Evolutionary conservation across 805 yeast genomes (phyloP).

Genomic region (Cephaloascus fragrans): DNA sequence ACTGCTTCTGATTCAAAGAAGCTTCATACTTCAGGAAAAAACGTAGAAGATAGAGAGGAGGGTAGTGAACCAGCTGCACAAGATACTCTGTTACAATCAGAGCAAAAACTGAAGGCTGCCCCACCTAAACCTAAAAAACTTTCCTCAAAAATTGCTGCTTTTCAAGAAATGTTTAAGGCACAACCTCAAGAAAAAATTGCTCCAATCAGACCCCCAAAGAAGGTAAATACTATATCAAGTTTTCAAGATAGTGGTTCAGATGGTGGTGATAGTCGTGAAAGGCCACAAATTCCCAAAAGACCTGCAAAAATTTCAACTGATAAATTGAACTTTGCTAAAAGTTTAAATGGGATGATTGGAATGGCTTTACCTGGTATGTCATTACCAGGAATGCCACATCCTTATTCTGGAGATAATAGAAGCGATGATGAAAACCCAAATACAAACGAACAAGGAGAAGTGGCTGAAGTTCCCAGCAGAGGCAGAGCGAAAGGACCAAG

Average conservation of each 20-base stretch:
- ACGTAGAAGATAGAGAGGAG: too few relatives aligned
- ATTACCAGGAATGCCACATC: constrained; percentile 15
- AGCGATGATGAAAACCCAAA: constrained; percentile 6
- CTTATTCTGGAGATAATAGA: constrained; percentile 7
- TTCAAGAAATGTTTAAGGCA: constrained; percentile 63
- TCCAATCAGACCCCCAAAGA: not conserved
- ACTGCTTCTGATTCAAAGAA: too few relatives aligned
- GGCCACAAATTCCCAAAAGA: constrained; percentile 1
- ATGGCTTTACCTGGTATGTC: constrained; percentile 44
- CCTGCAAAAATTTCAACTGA: constrained; percentile 16
- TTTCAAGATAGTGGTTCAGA: not conserved
- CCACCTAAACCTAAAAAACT: constrained; percentile 73
- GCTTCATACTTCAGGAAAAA: too few relatives aligned
- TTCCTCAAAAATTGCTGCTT: constrained; percentile 71
- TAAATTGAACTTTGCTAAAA: constrained; percentile 42
- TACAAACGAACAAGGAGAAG: constrained; percentile 7
- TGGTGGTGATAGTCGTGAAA: not conserved
- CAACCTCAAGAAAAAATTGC: constrained; percentile 25
- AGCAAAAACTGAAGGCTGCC: too few relatives aligned
- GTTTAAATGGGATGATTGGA: constrained; percentile 51
- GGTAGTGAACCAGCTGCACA: too few relatives aligned
- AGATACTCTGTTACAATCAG: too few relatives aligned
- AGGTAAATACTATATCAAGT: not conserved
- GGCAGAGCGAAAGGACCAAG: constrained; percentile 65
- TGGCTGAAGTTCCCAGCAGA: constrained; percentile 9